Evolutionary conservation across 73 alveolate species (phyloP).

Genomic region (Paramecium caudatum): DNA sequence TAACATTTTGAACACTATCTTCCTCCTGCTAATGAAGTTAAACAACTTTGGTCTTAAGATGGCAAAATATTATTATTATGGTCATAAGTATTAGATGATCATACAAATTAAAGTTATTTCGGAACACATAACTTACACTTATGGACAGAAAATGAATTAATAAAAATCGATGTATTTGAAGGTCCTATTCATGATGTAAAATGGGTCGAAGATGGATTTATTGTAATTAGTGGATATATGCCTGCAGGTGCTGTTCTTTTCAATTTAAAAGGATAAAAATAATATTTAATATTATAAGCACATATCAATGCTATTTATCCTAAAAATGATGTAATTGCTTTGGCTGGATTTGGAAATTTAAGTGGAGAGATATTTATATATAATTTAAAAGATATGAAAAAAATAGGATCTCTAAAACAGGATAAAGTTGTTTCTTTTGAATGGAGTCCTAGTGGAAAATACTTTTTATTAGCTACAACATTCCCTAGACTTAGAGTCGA

Average conservation of each 20-base stretch:
- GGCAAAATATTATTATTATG: slow-evolving; percentile 33
- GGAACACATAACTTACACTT: slow-evolving; percentile 31
- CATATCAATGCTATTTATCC: slow-evolving; percentile 23
- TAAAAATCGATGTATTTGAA: not conserved
- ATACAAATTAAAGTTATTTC: slow-evolving; percentile 16
- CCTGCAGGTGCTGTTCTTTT: slow-evolving; percentile 53
- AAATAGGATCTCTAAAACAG: not conserved
- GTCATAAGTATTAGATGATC: slow-evolving; percentile 36
- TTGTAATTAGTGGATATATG: slow-evolving; percentile 40
- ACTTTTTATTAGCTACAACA: slow-evolving; percentile 54
- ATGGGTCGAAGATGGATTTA: slow-evolving; percentile 46
- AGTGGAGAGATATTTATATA: slow-evolving; percentile 49
- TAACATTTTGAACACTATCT: slow-evolving; percentile 26
- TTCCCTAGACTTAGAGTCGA: slow-evolving; percentile 56
- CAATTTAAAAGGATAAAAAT: slow-evolving; percentile 11
- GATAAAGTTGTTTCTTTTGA: slow-evolving; percentile 5
- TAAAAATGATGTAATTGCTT: not conserved
- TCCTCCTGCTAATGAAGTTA: slow-evolving; percentile 61
- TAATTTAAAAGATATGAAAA: not conserved
- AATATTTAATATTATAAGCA: slow-evolving; percentile 14
- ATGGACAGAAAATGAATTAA: not conserved
- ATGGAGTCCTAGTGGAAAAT: slow-evolving; percentile 61
- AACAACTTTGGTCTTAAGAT: slow-evolving; percentile 49
- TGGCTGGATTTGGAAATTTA: slow-evolving; percentile 57
- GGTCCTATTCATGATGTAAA: slow-evolving; percentile 61